These are phyloP conservation scores for Petasospora rhodanensis DNA, from an alignment of 1,139 yeast species.

Conservation along the genomic window DNA sequence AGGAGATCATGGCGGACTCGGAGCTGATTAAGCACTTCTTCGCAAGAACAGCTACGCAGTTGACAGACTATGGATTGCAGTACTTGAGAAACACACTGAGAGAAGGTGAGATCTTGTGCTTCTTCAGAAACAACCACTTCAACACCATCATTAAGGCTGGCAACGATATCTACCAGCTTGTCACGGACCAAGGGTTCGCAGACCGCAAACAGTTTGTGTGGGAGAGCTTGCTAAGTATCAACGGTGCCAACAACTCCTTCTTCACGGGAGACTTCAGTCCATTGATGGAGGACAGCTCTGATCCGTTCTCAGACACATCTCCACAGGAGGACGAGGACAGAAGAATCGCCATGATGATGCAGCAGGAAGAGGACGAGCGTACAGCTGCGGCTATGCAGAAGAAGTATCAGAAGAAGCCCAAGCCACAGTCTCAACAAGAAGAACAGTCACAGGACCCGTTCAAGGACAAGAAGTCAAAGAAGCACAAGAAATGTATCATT, in stretches of 20 bases:
- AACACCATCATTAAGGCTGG: slow-evolving; percentile 57
- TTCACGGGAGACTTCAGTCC: slow-evolving; percentile 59
- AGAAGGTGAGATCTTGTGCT: slow-evolving; percentile 50
- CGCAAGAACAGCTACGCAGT: slow-evolving; percentile 56
- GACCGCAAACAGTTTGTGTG: slow-evolving; percentile 54
- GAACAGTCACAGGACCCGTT: too few species aligned
- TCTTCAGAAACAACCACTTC: slow-evolving; percentile 85
- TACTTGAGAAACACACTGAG: slow-evolving; percentile 38
- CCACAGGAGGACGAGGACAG: slow-evolving; percentile 9
- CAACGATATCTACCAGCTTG: slow-evolving; percentile 51
- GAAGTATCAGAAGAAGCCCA: slow-evolving; percentile 16
- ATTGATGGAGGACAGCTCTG: slow-evolving; percentile 20
- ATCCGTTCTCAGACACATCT: slow-evolving; percentile 20
- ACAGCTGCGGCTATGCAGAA: slow-evolving; percentile 47
- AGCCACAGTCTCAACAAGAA: too few species aligned
- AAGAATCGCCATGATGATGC: slow-evolving; percentile 8
- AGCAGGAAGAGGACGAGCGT: slow-evolving; percentile 47
- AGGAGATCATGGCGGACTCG: slow-evolving; percentile 28
- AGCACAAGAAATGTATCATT: slow-evolving; percentile 16
- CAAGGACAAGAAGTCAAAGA: slow-evolving; percentile 8
- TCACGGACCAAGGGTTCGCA: slow-evolving; percentile 68
- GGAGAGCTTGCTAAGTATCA: slow-evolving; percentile 66
- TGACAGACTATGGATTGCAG: slow-evolving; percentile 60
- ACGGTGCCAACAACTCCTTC: slow-evolving; percentile 64
- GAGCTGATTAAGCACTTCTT: slow-evolving; percentile 29